A percentile compares a stretch with the other conserved stretches of the same genome.
phyloP scores from a whole-genome alignment of 2,329 filamentous ascomycete species.

The Ophiostoma angusticollis region DNA sequence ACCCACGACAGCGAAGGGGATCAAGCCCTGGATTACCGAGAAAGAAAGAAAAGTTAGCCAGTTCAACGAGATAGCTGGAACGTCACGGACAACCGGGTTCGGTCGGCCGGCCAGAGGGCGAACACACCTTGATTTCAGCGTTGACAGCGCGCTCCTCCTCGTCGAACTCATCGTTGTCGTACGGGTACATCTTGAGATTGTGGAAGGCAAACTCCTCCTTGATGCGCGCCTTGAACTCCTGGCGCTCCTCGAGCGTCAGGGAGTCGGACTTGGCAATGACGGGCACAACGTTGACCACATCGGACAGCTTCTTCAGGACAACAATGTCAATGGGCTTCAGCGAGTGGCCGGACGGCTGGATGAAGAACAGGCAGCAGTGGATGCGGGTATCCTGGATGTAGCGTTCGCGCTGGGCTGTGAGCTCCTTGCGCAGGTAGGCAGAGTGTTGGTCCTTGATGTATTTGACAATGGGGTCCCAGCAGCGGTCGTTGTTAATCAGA shows the following conservation, averaged over 20 bases:
- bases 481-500: conserved; percentile 98
- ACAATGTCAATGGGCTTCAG: conserved; percentile 99
- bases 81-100: too few relatives aligned
- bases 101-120: too few relatives aligned
- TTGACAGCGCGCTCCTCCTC: conserved; percentile 91
- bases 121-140: conserved; percentile 81
- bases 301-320: conserved; percentile 97
- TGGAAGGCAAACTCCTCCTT: conserved; percentile 99
- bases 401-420: conserved; percentile 95
- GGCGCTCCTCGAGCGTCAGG: conserved; percentile 87
- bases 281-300: conserved; percentile 97
- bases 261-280: conserved; percentile 98
- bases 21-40: conserved; percentile 55
- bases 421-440: conserved; percentile 96
- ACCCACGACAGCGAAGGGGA: conserved; percentile 94
- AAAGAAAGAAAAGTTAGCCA: neutral
- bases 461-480: conserved; percentile 99
- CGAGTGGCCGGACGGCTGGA: conserved; percentile 94
- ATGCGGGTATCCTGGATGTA: conserved; percentile 99
- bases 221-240: conserved; percentile 96
- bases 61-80: too few relatives aligned
- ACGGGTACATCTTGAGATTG: conserved; percentile 99
- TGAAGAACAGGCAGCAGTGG: conserved; percentile 99
- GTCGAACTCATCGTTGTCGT: conserved; percentile 98
- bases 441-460: conserved; percentile 99